These are phyloP conservation scores for Trichosporon sp. DNA, from an alignment of 1,284 basidiomycete genomes.

Conservation along the genomic window DNA sequence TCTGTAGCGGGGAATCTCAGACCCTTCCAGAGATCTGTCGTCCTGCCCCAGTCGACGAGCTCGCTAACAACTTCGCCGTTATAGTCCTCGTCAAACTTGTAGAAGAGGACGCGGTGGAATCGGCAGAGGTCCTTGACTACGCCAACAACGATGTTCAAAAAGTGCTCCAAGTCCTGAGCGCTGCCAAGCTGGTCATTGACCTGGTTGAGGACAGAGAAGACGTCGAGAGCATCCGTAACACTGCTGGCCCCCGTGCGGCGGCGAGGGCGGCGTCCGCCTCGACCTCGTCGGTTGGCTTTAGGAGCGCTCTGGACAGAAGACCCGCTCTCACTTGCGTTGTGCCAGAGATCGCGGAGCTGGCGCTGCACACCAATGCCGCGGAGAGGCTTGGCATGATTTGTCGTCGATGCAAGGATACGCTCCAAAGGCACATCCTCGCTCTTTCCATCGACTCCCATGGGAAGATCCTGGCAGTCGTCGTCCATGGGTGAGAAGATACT, in stretches of 20 bases:
- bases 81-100: constrained; percentile 57
- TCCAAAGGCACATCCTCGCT: constrained; percentile 52
- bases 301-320: not conserved
- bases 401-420: constrained; percentile 69
- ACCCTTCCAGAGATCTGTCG: constrained; percentile 66
- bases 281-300: not conserved
- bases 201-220: constrained; percentile 72
- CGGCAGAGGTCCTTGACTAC: constrained; percentile 76
- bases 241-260: not conserved
- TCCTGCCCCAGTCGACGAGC: constrained; percentile 73
- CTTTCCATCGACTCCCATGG: constrained; percentile 38
- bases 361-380: constrained; percentile 53
- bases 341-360: not conserved
- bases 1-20: constrained; percentile 56
- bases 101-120: constrained; percentile 82
- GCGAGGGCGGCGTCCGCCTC: not conserved
- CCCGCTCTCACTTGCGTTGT: not conserved
- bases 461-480: not conserved
- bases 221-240: constrained; percentile 61
- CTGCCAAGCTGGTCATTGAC: constrained; percentile 77
- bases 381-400: constrained; percentile 64
- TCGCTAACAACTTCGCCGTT: constrained; percentile 72
- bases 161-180: constrained; percentile 63
- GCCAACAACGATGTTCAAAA: constrained; percentile 72
- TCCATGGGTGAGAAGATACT: not conserved